phyloP scores from a whole-genome alignment of 2,329 filamentous ascomycete species.

The Clarireedia homoeocarpa region DNA sequence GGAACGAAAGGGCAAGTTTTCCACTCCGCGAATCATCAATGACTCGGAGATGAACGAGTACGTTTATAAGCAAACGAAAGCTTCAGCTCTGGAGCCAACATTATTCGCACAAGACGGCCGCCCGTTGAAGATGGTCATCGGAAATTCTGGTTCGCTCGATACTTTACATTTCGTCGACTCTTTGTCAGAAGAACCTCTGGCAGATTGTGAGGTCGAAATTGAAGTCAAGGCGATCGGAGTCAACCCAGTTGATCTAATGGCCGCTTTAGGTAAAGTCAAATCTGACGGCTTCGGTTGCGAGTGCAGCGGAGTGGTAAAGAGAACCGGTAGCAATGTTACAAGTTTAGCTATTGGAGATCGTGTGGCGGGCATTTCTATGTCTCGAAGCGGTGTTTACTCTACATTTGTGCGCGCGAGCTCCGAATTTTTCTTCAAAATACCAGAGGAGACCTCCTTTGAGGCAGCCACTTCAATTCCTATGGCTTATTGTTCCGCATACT shows the following conservation, averaged over 20 bases:
- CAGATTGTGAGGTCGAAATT: conserved; percentile 22
- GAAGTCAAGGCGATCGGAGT: conserved; percentile 27
- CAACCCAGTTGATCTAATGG: conserved; percentile 26
- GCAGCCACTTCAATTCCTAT: conserved; percentile 22
- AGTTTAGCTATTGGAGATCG: conserved; percentile 27
- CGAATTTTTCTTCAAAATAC: conserved; percentile 16
- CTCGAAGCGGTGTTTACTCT: conserved; percentile 19
- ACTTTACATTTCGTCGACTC: conserved; percentile 24
- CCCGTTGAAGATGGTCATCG: conserved; percentile 20
- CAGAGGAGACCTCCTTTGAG: conserved; percentile 18
- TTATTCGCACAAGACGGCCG: conserved; percentile 10
- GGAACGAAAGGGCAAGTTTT: background rate
- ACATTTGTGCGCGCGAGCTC: conserved; percentile 18
- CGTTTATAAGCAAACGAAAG: conserved; percentile 8
- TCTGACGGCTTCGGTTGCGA: conserved; percentile 30
- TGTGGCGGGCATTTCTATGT: conserved; percentile 22
- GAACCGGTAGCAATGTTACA: conserved; percentile 23
- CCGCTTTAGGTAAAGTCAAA: conserved; percentile 28
- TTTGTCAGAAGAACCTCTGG: conserved; percentile 10
- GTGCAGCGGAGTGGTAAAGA: conserved; percentile 30
- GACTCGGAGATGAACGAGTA: conserved; percentile 21
- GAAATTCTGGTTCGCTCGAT: conserved; percentile 21
- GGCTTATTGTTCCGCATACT: conserved; percentile 23
- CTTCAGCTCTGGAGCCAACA: conserved; percentile 2
- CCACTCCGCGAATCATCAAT: conserved; percentile 5